Evolutionary conservation across 257 asterid genomes (phyloP).

Genomic region (Phtheirospermum japonicum): DNA sequence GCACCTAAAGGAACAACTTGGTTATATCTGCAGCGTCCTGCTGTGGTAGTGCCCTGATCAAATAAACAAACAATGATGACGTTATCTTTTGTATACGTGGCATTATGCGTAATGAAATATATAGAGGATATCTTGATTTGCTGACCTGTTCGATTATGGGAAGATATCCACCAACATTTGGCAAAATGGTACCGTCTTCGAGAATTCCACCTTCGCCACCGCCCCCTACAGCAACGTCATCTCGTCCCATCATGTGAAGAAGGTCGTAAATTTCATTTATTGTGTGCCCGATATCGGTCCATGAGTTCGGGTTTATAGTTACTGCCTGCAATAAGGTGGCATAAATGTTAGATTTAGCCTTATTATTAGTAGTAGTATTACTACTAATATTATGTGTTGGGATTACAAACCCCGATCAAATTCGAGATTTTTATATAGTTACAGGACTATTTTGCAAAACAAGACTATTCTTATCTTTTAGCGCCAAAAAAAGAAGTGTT

Average conservation of each 20-base stretch:
- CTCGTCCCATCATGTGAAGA: conserved; percentile 91
- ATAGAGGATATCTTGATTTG: neutral
- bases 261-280: conserved; percentile 73
- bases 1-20: conserved; percentile 75
- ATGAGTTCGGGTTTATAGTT: conserved; percentile 65
- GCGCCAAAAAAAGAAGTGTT: too few species aligned
- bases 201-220: conserved; percentile 92
- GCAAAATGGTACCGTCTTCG: conserved; percentile 58
- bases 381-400: too few species aligned
- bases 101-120: neutral
- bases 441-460: too few species aligned
- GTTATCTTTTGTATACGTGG: neutral
- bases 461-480: too few species aligned
- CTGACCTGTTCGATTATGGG: conserved; percentile 91
- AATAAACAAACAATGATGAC: neutral
- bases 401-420: too few species aligned
- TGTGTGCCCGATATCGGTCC: conserved; percentile 75
- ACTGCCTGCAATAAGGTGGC: conserved; percentile 58
- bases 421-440: too few species aligned
- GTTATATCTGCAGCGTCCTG: conserved; percentile 81
- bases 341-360: too few species aligned
- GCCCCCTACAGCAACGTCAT: conserved; percentile 74
- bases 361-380: too few species aligned
- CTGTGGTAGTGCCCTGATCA: conserved; percentile 56
- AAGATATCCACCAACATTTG: conserved; percentile 84